These are phyloP conservation scores for Entonaema liquescens DNA, from an alignment of 495 filamentous ascomycete species.

Conservation along the genomic window DNA sequence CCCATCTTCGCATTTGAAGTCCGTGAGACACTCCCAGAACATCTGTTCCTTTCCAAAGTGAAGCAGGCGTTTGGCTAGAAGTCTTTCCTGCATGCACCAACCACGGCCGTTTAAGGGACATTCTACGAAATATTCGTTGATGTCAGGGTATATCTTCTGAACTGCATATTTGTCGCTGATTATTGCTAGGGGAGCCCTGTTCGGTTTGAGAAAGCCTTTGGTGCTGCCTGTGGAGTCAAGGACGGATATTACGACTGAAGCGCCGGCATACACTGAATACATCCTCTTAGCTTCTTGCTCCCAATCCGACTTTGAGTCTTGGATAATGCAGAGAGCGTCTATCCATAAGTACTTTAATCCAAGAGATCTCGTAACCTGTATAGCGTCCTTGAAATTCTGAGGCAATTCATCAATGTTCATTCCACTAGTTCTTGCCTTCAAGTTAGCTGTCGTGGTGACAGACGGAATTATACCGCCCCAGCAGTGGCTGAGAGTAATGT, in stretches of 20 bases:
- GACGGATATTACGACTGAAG: constrained; percentile 36
- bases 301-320: constrained; percentile 39
- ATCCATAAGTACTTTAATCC: constrained; percentile 46
- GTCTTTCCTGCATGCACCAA: constrained; percentile 40
- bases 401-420: constrained; percentile 37
- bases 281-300: constrained; percentile 35
- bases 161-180: constrained; percentile 24
- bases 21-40: constrained; percentile 35
- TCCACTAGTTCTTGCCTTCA: not conserved
- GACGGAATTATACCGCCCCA: constrained; percentile 31
- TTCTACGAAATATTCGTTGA: constrained; percentile 27
- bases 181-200: constrained; percentile 6
- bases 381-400: constrained; percentile 42
- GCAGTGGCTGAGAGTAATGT: constrained; percentile 30
- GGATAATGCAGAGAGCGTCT: constrained; percentile 49
- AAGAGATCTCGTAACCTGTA: constrained; percentile 38
- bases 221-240: constrained; percentile 17
- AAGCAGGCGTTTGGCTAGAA: constrained; percentile 25
- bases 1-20: constrained; percentile 30
- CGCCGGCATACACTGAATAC: constrained; percentile 37
- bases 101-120: constrained; percentile 40
- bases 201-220: constrained; percentile 30
- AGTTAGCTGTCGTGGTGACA: constrained; percentile 12
- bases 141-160: constrained; percentile 27
- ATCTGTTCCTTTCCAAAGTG: constrained; percentile 36